Evolutionary conservation across 2,329 filamentous ascomycete species (phyloP).

Genomic region (Xylariaceae sp.): DNA sequence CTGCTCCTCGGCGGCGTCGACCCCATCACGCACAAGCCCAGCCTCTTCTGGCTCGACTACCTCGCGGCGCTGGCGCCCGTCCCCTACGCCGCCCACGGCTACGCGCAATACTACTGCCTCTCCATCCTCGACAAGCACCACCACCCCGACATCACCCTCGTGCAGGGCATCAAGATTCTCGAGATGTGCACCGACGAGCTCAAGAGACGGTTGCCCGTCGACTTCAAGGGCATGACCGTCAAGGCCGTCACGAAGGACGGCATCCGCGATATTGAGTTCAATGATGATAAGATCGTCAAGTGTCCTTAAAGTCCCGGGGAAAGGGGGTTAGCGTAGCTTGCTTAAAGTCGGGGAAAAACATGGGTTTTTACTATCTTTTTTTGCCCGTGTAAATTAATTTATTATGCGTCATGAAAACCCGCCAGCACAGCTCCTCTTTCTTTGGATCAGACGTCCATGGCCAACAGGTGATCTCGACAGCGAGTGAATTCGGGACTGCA

Average conservation of each 20-base stretch:
- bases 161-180: constrained; percentile 85
- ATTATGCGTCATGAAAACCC: neutral
- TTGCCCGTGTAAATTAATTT: constrained; percentile 26
- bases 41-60: constrained; percentile 96
- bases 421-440: no score
- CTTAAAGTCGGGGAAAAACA: constrained; percentile 14
- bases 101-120: constrained; percentile 99
- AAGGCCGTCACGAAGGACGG: constrained; percentile 96
- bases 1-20: constrained; percentile 91
- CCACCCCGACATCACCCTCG: constrained; percentile 85
- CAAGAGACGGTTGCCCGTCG: constrained; percentile 92
- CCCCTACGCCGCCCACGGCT: constrained; percentile 95
- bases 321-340: no score
- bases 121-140: constrained; percentile 98
- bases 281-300: constrained; percentile 70
- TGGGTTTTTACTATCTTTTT: neutral
- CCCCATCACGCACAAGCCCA: constrained; percentile 83
- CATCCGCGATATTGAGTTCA: constrained; percentile 76
- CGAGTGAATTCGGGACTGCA: neutral
- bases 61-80: constrained; percentile 81
- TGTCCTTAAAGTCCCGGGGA: constrained; percentile 41
- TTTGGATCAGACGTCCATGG: neutral
- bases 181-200: constrained; percentile 95
- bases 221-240: constrained; percentile 95
- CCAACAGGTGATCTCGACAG: neutral